phyloP scores from a whole-genome alignment of 495 filamentous ascomycete species.

The Filosporella fistucella region DNA sequence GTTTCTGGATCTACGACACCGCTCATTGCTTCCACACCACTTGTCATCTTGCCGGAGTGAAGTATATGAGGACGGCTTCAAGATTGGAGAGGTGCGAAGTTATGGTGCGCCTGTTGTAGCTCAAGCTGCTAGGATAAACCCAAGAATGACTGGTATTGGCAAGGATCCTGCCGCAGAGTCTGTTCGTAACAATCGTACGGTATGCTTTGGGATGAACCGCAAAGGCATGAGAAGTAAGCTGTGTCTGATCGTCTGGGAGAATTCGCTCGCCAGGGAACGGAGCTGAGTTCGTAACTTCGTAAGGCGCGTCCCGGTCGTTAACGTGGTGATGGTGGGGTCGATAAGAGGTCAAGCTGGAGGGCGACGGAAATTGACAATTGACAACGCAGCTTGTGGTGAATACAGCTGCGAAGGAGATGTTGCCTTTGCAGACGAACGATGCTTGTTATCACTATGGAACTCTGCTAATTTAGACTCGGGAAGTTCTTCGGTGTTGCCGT shows the following conservation, averaged over 20 bases:
- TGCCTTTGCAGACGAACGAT: too few species aligned
- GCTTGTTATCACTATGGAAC: too few species aligned
- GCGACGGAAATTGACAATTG: too few species aligned
- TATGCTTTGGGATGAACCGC: background rate
- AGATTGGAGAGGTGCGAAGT: background rate
- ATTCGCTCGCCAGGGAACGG: background rate
- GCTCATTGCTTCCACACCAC: constrained; percentile 21
- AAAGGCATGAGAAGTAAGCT: background rate
- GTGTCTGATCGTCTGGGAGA: background rate
- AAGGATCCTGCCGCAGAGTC: background rate
- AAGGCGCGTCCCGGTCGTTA: constrained; percentile 7
- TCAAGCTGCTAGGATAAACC: background rate
- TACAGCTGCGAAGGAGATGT: too few species aligned
- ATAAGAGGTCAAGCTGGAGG: too few species aligned
- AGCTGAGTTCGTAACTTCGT: constrained; percentile 3
- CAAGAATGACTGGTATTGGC: background rate
- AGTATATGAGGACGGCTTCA: background rate
- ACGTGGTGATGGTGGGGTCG: constrained; percentile 18
- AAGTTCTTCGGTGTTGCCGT: too few species aligned
- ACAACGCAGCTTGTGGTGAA: too few species aligned
- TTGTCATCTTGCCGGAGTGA: constrained; percentile 20
- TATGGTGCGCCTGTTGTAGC: background rate
- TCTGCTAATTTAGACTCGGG: too few species aligned
- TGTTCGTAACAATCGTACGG: background rate
- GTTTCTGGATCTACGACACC: constrained; percentile 68